Evolutionary conservation across 2,329 filamentous ascomycete genomes (phyloP), one percentile per base, ranked within the genome.

Genomic region (Monosporascus sp.): DNA sequence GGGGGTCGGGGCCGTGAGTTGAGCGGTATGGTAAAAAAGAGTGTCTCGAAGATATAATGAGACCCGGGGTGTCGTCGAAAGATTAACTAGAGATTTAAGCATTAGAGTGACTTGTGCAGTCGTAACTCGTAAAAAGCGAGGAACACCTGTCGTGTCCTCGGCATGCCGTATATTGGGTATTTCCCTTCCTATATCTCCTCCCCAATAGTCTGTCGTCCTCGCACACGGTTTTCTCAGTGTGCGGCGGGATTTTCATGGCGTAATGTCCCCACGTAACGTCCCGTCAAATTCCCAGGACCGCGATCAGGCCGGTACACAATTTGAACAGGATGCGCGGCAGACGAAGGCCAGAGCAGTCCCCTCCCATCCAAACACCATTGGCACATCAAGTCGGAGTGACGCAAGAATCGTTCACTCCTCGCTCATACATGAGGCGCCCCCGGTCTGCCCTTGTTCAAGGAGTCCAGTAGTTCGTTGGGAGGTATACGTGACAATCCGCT

Each of bases 401-500:
- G 35, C 24, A 16, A 37, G 44, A 17, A 41, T 47, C 41, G 35
- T 44, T 5, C 31, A 43, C 7, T 22, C 45, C 40, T 43, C 3
- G 48, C 27, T 77, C 67, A 84, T 49, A 84, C 75, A 16, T 74
- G 75, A 31, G 81, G 81, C 35, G 73, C 76, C 17, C 75, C 78
- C 16, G 75, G 65, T 54, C 75, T 71, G 35, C 73, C 74, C 55
- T 76, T 75, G 45, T 75, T 74, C 17, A 85, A 66, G 19, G 76
- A 79, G 61, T 81, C 77, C 7, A 85, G 70, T 38, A 85, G 74
- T 67, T 86, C 80, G 50, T 79, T 76, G 3, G 84, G 84, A 14
- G 84, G 84, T 55, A 87, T 78, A 57, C 81, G 73, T 59, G 77
- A 74, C 58, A 86, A 81, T 50, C 80, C 80, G 57, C 75, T 81